These are phyloP conservation scores for Alternaria conjuncta DNA, from an alignment of 2,329 filamentous ascomycete species.

Conservation along the genomic window DNA sequence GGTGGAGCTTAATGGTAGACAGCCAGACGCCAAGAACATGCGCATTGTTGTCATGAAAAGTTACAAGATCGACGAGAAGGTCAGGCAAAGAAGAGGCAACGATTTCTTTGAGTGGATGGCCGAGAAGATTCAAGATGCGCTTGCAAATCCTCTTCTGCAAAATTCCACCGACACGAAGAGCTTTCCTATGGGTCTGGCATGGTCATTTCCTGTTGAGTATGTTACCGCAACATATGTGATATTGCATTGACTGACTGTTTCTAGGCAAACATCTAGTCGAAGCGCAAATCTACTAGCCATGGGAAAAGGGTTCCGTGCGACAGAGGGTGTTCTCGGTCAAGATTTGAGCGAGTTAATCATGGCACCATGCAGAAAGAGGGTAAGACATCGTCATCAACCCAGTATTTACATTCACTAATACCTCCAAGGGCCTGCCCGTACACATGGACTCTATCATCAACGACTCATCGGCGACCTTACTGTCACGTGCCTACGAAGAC, in stretches of 20 bases:
- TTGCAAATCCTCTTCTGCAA: conserved; percentile 51
- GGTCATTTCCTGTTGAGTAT: conserved; percentile 70
- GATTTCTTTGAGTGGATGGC: conserved; percentile 74
- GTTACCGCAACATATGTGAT: conserved; percentile 16
- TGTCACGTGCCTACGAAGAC: conserved; percentile 68
- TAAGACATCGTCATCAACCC: conserved; percentile 27
- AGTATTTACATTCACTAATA: conserved; percentile 20
- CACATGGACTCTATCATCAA: conserved; percentile 69
- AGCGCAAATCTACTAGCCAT: conserved; percentile 65
- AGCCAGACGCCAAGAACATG: conserved; percentile 55
- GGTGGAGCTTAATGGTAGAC: conserved; percentile 61
- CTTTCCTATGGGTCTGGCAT: conserved; percentile 66
- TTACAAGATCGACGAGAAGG: conserved; percentile 62
- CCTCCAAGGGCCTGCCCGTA: conserved; percentile 58
- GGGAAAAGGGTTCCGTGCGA: conserved; percentile 70
- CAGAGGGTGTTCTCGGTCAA: conserved; percentile 63
- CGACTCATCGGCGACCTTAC: conserved; percentile 66
- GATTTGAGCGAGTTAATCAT: conserved; percentile 67
- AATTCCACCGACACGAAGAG: conserved; percentile 47
- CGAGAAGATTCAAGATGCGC: conserved; percentile 61
- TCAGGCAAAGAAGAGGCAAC: conserved; percentile 62
- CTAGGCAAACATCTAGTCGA: conserved; percentile 63
- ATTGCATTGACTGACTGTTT: conserved; percentile 18
- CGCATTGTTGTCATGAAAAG: conserved; percentile 62
- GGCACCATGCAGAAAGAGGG: conserved; percentile 61